Evolutionary conservation across 805 yeast genomes (phyloP).

Genomic region (Kodamaea kaohsiungensis): DNA sequence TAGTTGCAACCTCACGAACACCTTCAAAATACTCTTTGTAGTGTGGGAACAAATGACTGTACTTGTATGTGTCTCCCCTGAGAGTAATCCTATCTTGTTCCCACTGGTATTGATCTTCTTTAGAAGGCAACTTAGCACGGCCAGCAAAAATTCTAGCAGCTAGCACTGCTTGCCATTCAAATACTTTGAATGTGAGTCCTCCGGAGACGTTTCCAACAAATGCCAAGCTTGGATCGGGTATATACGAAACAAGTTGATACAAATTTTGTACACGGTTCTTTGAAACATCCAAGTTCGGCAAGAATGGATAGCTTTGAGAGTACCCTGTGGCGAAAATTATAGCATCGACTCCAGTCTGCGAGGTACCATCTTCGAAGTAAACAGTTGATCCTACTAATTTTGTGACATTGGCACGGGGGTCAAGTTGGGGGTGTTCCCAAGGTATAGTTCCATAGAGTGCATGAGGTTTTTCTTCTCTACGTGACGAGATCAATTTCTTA

Average conservation of each 20-base stretch:
- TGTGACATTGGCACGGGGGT: constrained; percentile 10
- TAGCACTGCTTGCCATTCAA: constrained; percentile 42
- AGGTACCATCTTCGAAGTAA: constrained; percentile 20
- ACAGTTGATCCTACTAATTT: constrained; percentile 15
- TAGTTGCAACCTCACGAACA: constrained; percentile 20
- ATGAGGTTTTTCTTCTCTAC: constrained; percentile 13
- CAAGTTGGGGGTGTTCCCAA: constrained; percentile 12
- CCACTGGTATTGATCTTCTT: constrained; percentile 32
- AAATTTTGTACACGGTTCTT: constrained; percentile 30
- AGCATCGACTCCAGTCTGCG: constrained; percentile 16
- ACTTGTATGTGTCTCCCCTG: constrained; percentile 35
- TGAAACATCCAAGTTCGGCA: constrained; percentile 22
- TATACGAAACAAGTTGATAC: constrained; percentile 34
- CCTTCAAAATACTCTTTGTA: constrained; percentile 24
- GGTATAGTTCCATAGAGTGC: constrained; percentile 12
- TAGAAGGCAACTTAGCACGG: constrained; percentile 28
- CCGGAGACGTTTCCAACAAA: constrained; percentile 39
- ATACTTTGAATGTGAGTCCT: constrained; percentile 40
- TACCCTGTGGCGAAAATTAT: constrained; percentile 29
- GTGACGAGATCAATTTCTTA: constrained; percentile 18
- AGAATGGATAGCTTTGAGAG: constrained; percentile 23
- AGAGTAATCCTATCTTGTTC: constrained; percentile 20
- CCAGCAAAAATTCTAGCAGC: constrained; percentile 35
- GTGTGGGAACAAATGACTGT: constrained; percentile 18
- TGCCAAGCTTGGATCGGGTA: constrained; percentile 33